phyloP scores from a whole-genome alignment of 345 rosid species.

The Corymbia maculata region DNA sequence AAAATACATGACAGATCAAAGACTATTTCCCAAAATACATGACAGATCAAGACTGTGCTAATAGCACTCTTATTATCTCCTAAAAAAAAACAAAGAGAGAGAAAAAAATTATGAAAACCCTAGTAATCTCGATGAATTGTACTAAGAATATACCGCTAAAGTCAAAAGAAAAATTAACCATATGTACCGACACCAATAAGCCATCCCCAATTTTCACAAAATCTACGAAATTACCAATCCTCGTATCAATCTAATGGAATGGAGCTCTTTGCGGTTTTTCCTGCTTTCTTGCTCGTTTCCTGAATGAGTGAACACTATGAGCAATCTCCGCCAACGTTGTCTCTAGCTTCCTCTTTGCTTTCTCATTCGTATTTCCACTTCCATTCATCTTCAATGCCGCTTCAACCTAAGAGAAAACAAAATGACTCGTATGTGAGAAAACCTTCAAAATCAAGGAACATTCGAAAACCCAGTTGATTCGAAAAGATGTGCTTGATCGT shows the following conservation, averaged over 20 bases:
- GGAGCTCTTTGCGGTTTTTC: background rate
- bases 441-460: background rate
- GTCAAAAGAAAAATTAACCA: background rate
- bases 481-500: background rate
- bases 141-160: background rate
- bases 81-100: rapidly evolving
- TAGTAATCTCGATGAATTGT: rapidly evolving
- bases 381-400: background rate
- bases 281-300: background rate
- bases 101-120: background rate
- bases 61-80: background rate
- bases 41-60: background rate
- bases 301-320: background rate
- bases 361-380: background rate
- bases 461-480: background rate
- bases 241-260: background rate
- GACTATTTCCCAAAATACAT: background rate
- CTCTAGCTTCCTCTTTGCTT: background rate
- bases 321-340: background rate
- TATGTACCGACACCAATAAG: background rate
- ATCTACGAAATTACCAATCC: background rate
- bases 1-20: background rate
- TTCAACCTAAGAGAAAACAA: background rate
- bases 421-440: background rate
- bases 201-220: background rate